Conservation (phyloP, 371 early-diverging fungal genomes). For the Lichtheimia ramosa region DNA sequence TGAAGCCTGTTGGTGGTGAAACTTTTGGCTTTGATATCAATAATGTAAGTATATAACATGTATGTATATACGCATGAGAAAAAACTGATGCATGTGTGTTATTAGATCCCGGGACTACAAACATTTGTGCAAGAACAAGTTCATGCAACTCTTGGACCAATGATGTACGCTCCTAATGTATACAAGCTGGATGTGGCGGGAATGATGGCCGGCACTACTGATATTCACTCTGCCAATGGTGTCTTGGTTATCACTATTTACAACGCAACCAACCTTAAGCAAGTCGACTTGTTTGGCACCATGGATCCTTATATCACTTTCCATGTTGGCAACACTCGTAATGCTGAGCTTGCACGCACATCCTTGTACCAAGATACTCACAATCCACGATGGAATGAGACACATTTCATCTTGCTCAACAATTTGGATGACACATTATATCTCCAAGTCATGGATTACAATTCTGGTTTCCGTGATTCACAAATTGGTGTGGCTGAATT, state of each 20-base stretch:
- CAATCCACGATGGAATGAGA: conserved; percentile 48
- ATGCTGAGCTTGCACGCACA: conserved; percentile 58
- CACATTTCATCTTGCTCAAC: conserved; percentile 40
- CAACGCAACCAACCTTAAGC: conserved; percentile 80
- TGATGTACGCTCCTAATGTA: conserved; percentile 87
- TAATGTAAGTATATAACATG: conserved; percentile 45
- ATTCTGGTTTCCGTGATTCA: conserved; percentile 37
- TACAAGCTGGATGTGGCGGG: conserved; percentile 82
- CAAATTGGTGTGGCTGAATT: conserved; percentile 51
- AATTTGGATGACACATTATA: conserved; percentile 23
- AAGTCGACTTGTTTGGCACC: conserved; percentile 80
- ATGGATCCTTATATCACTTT: conserved; percentile 84
- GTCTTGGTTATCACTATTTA: conserved; percentile 80
- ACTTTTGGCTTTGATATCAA: conserved; percentile 84
- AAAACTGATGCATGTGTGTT: neutral
- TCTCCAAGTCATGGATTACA: conserved; percentile 46
- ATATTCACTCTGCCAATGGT: conserved; percentile 69
- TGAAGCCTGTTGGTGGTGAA: conserved; percentile 93
- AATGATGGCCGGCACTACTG: conserved; percentile 73
- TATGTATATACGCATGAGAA: neutral
- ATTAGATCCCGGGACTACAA: conserved; percentile 78
- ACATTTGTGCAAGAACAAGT: conserved; percentile 80
- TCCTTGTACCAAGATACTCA: conserved; percentile 56
- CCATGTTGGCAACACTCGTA: conserved; percentile 64
- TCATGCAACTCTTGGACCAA: conserved; percentile 73